These are phyloP conservation scores for Pseudogymnoascus sp. DNA, from an alignment of 2,329 filamentous ascomycete genomes.

Conservation along the genomic window DNA sequence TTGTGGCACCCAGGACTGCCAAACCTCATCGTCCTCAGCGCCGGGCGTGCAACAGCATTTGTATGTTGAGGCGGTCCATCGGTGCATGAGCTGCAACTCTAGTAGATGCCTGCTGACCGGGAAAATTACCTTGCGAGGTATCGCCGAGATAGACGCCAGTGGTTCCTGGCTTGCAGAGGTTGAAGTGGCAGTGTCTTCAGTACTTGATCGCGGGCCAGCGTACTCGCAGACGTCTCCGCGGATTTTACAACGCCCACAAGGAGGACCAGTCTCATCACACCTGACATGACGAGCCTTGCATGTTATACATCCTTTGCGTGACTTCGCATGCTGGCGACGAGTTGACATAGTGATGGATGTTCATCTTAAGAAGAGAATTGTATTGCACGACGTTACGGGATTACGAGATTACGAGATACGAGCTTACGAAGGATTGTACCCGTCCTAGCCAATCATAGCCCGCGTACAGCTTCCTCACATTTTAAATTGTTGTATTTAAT, in stretches of 20 bases:
- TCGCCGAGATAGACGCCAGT: background rate
- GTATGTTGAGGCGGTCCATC: constrained; percentile 17
- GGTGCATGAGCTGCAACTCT: constrained; percentile 21
- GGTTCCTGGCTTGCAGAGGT: background rate
- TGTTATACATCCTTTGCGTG: constrained; percentile 1
- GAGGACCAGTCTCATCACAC: constrained; percentile 26
- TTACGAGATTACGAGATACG: background rate
- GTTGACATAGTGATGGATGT: background rate
- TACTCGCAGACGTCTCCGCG: constrained; percentile 7
- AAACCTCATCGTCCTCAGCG: constrained; percentile 13
- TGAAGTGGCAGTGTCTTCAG: background rate
- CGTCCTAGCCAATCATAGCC: background rate
- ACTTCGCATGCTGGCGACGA: constrained; percentile 9
- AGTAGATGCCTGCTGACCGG: constrained; percentile 12
- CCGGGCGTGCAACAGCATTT: constrained; percentile 14
- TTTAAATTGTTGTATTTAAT: background rate
- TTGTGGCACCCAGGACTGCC: constrained; percentile 13
- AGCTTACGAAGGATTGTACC: background rate
- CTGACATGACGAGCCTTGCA: constrained; percentile 27
- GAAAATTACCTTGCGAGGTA: background rate
- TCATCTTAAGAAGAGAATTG: background rate
- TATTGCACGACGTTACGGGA: background rate
- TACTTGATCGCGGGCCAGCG: background rate
- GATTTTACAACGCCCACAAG: constrained; percentile 24
- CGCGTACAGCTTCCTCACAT: background rate